phyloP scores from a whole-genome alignment of 2,329 filamentous ascomycete genomes.

The Pseudocercospora pini-densiflorae region DNA sequence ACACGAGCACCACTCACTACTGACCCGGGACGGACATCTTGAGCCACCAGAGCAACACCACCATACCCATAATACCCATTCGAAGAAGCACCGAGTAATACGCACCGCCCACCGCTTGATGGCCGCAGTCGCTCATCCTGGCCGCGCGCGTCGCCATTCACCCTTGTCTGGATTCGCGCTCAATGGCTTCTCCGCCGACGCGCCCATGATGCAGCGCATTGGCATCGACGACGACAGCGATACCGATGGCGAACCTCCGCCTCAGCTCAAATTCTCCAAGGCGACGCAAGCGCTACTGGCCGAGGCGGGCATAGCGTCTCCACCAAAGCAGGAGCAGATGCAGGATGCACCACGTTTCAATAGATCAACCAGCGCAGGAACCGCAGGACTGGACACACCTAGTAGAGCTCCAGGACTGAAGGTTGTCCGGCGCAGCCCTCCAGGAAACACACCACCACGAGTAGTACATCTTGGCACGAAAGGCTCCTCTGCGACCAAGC shows the following conservation, averaged over 20 bases:
- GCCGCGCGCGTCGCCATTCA: conserved; percentile 49
- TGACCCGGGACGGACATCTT: conserved; percentile 22
- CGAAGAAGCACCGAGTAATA: conserved; percentile 27
- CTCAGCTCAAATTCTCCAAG: conserved; percentile 89
- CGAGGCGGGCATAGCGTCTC: conserved; percentile 61
- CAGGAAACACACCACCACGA: conserved; percentile 41
- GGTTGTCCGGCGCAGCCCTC: conserved; percentile 42
- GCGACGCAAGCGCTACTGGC: conserved; percentile 83
- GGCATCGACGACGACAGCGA: conserved; percentile 77
- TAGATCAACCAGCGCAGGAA: conserved; percentile 34
- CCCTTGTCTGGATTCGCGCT: conserved; percentile 51
- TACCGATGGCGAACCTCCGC: conserved; percentile 90
- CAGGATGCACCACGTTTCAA: conserved; percentile 37
- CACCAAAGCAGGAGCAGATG: conserved; percentile 51
- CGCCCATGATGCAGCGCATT: conserved; percentile 54
- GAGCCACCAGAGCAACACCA: conserved; percentile 29
- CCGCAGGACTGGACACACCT: conserved; percentile 40
- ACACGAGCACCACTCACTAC: conserved; percentile 27
- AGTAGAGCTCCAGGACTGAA: conserved; percentile 42
- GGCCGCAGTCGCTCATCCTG: conserved; percentile 40
- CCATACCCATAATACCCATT: conserved; percentile 18
- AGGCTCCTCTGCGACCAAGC: conserved; percentile 37
- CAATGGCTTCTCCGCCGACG: conserved; percentile 51
- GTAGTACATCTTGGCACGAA: conserved; percentile 40
- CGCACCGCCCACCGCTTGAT: conserved; percentile 37